A percentile compares a stretch with the other conserved stretches of the same genome.
Conservation (phyloP, 1,284 basidiomycete genomes). For the Pseudozyma sp. region DNA sequence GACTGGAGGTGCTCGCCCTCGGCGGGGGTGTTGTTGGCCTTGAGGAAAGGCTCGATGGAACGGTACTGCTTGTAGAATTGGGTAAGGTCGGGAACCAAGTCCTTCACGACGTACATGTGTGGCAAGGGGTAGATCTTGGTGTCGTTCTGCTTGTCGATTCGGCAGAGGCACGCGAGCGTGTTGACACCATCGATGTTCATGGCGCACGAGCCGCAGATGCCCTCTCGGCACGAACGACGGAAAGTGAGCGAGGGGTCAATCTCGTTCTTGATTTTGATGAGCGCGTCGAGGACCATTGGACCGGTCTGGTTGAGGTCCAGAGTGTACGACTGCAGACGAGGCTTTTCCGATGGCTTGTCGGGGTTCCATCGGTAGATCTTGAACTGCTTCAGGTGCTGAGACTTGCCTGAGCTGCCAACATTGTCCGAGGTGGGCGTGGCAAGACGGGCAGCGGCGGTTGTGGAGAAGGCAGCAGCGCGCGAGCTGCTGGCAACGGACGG, state of each 20-base stretch:
- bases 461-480: slow-evolving; percentile 54
- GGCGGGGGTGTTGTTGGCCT: slow-evolving; percentile 62
- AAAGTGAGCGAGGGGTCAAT: slow-evolving; percentile 95
- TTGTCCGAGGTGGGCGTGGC: slow-evolving; percentile 62
- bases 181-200: slow-evolving; percentile 98
- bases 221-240: slow-evolving; percentile 94
- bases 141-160: slow-evolving; percentile 81
- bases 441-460: slow-evolving; percentile 54
- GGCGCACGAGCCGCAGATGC: slow-evolving; percentile 97
- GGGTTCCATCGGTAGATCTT: slow-evolving; percentile 76
- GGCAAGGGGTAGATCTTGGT: slow-evolving; percentile 98
- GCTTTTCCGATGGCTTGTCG: slow-evolving; percentile 91
- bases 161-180: slow-evolving; percentile 95
- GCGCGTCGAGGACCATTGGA: slow-evolving; percentile 89
- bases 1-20: slow-evolving; percentile 86
- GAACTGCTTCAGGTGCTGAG: slow-evolving; percentile 64
- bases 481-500: slow-evolving; percentile 37
- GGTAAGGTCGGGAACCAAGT: slow-evolving; percentile 87
- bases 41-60: slow-evolving; percentile 80
- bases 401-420: slow-evolving; percentile 48
- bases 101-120: slow-evolving; percentile 99
- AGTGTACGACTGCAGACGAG: slow-evolving; percentile 88
- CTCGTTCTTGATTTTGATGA: slow-evolving; percentile 99
- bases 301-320: slow-evolving; percentile 94
- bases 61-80: slow-evolving; percentile 99